Conservation (phyloP, 495 filamentous ascomycete genomes). For the Xylaria telfairii region DNA sequence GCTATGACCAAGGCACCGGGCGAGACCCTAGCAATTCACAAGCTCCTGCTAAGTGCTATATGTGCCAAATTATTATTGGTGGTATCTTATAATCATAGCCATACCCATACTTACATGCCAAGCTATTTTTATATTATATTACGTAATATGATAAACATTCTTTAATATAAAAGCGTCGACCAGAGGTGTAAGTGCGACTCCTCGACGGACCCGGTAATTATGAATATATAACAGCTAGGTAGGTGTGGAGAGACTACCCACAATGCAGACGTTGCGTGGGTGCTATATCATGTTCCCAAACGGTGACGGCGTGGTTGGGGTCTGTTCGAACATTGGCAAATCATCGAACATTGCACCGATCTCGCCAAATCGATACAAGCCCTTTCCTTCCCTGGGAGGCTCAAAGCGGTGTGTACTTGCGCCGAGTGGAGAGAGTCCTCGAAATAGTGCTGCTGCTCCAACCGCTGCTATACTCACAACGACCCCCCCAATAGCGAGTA, state of each 20-base stretch:
- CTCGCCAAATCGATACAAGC: slow-evolving; percentile 43
- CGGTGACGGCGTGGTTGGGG: background rate
- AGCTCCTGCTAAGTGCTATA: background rate
- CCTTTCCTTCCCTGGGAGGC: slow-evolving; percentile 18
- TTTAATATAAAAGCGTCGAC: background rate
- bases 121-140: slow-evolving; percentile 2
- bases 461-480: slow-evolving; percentile 32
- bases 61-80: background rate
- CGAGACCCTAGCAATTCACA: background rate
- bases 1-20: background rate
- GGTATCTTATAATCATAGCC: background rate
- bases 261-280: background rate
- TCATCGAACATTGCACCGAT: slow-evolving; percentile 42
- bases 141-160: background rate
- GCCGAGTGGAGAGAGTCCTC: slow-evolving; percentile 39
- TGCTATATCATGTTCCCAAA: background rate
- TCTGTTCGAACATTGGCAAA: slow-evolving; percentile 25
- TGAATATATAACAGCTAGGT: background rate
- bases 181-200: background rate
- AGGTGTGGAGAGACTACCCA: background rate
- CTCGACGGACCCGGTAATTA: too few species aligned
- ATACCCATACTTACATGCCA: background rate
- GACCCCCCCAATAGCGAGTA: slow-evolving; percentile 29
- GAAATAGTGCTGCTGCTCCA: slow-evolving; percentile 34
- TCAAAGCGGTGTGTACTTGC: slow-evolving; percentile 44